A percentile compares a stretch with the other conserved stretches of the same genome.
Conservation (phyloP, 2,329 filamentous ascomycete species). For the Lachnum nothofagi region DNA sequence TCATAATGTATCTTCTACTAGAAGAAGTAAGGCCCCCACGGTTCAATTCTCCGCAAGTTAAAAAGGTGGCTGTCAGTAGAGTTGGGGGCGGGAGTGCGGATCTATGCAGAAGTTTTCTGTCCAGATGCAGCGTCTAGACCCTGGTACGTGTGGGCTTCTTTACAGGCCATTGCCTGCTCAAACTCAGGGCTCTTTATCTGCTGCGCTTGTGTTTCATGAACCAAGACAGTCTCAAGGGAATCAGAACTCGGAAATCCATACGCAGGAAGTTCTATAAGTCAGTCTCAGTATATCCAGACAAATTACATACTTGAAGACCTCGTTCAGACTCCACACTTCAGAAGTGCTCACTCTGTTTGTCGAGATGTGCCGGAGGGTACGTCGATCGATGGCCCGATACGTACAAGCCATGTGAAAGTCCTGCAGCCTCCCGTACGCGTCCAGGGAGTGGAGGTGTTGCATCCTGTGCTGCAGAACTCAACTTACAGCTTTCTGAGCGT, state of each 20-base stretch:
- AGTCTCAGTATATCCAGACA: slow-evolving; percentile 17
- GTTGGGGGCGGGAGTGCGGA: slow-evolving; percentile 11
- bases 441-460: not conserved
- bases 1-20: slow-evolving; percentile 20
- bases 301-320: slow-evolving; percentile 10
- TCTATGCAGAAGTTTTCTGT: slow-evolving; percentile 15
- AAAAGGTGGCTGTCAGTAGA: slow-evolving; percentile 19
- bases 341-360: slow-evolving; percentile 17
- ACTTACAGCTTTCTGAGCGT: not conserved
- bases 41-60: slow-evolving; percentile 14
- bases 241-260: slow-evolving; percentile 19
- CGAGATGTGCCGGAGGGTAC: slow-evolving; percentile 10
- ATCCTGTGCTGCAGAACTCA: not conserved
- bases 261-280: slow-evolving; percentile 11
- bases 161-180: slow-evolving; percentile 4
- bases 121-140: slow-evolving; percentile 6
- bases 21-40: slow-evolving; percentile 21
- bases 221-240: slow-evolving; percentile 20
- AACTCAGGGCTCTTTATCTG: slow-evolving; percentile 21
- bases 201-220: slow-evolving; percentile 20
- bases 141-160: not conserved
- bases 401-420: slow-evolving; percentile 15
- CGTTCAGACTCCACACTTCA: slow-evolving; percentile 8
- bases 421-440: slow-evolving; percentile 17
- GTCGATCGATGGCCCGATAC: slow-evolving; percentile 17